Conservation (phyloP, 2,329 filamentous ascomycete species). For the Exserohilum rostratum region DNA sequence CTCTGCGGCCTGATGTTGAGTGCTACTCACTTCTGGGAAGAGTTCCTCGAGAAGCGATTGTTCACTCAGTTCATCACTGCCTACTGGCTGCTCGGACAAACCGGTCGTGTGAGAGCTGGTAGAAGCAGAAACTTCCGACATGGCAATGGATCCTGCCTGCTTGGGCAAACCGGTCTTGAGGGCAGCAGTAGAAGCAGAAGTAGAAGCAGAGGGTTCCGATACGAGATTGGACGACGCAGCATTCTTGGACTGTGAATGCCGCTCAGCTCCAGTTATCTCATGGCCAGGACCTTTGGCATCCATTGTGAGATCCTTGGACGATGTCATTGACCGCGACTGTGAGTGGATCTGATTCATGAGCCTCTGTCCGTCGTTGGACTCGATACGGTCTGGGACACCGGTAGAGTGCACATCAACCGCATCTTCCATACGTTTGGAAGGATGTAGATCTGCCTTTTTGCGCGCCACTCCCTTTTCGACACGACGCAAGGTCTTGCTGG, state of each 20-base stretch:
- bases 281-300: not conserved
- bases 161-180: not conserved
- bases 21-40: slow-evolving; percentile 57
- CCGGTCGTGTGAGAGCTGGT: not conserved
- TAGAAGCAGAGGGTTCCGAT: not conserved
- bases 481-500: not conserved
- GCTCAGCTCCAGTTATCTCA: not conserved
- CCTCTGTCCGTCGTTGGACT: slow-evolving; percentile 11
- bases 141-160: not conserved
- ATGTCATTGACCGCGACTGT: slow-evolving; percentile 20
- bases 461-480: not conserved
- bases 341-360: slow-evolving; percentile 21
- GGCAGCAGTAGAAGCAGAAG: too few species aligned
- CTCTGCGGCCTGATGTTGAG: slow-evolving; percentile 20
- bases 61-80: slow-evolving; percentile 21
- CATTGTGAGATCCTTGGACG: slow-evolving; percentile 11
- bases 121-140: not conserved
- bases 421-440: too few species aligned
- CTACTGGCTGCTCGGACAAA: slow-evolving; percentile 4
- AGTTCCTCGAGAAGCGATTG: slow-evolving; percentile 57
- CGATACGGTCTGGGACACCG: too few species aligned
- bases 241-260: not conserved
- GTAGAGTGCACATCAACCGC: too few species aligned
- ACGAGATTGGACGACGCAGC: not conserved
- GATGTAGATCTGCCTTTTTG: too few species aligned